These are phyloP conservation scores for Pisolithus sp. DNA, from an alignment of 768 basidiomycete genomes.

Conservation along the genomic window DNA sequence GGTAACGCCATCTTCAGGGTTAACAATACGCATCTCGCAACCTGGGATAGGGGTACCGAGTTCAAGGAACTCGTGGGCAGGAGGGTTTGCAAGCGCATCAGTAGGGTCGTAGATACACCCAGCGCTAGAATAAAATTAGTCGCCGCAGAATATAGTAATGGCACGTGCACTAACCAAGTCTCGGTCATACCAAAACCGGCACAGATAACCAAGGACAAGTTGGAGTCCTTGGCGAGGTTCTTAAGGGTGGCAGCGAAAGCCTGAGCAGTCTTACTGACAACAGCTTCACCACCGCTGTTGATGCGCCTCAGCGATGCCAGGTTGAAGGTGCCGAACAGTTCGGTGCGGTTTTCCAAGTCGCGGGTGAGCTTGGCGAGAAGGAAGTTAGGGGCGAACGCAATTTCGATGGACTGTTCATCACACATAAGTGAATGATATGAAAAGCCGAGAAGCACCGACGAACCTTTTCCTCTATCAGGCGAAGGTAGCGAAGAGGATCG, in stretches of 20 bases:
- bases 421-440: background rate
- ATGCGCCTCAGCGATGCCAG: slow-evolving; percentile 29
- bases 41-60: slow-evolving; percentile 22
- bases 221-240: slow-evolving; percentile 11
- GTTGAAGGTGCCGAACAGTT: slow-evolving; percentile 23
- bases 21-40: slow-evolving; percentile 30
- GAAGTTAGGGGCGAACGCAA: slow-evolving; percentile 36
- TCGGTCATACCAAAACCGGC: slow-evolving; percentile 42
- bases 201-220: slow-evolving; percentile 16
- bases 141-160: background rate
- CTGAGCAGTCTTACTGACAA: slow-evolving; percentile 32
- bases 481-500: slow-evolving; percentile 17
- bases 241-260: slow-evolving; percentile 29
- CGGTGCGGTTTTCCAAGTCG: slow-evolving; percentile 21
- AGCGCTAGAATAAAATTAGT: slow-evolving; percentile 15
- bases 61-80: slow-evolving; percentile 30
- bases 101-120: slow-evolving; percentile 31
- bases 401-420: slow-evolving; percentile 15
- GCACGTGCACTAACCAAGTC: slow-evolving; percentile 24
- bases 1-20: slow-evolving; percentile 17
- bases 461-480: slow-evolving; percentile 30
- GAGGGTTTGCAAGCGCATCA: slow-evolving; percentile 10
- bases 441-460: background rate
- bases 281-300: slow-evolving; percentile 39
- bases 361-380: slow-evolving; percentile 33